Conservation (phyloP, 2,329 filamentous ascomycete species). For the Neonectria neomacrospora region DNA sequence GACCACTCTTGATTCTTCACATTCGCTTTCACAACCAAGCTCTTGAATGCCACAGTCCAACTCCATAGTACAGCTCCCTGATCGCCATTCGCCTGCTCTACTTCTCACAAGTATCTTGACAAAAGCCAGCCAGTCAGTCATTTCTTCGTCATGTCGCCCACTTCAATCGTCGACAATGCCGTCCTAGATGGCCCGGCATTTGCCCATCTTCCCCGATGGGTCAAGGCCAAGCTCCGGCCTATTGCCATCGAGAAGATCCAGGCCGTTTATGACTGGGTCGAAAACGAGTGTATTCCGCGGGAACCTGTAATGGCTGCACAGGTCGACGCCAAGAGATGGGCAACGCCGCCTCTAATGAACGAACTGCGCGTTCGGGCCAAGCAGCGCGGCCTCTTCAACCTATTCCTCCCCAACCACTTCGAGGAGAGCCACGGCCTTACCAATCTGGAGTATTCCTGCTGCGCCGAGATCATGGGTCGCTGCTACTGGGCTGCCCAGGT, state of each 20-base stretch:
- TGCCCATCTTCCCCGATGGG: conserved; percentile 43
- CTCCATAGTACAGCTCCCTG: neutral
- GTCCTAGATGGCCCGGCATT: conserved; percentile 43
- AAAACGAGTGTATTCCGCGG: conserved; percentile 87
- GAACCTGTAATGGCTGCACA: conserved; percentile 81
- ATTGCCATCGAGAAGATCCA: conserved; percentile 81
- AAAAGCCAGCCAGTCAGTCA: neutral
- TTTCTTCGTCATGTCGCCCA: conserved; percentile 14
- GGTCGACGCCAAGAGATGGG: conserved; percentile 79
- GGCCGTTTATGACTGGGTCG: conserved; percentile 87
- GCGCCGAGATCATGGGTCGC: conserved; percentile 91
- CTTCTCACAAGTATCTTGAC: neutral
- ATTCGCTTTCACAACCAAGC: neutral
- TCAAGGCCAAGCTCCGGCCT: conserved; percentile 41
- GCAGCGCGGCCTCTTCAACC: conserved; percentile 88
- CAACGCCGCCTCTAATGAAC: conserved; percentile 73
- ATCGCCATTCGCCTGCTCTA: neutral
- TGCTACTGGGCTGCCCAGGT: conserved; percentile 69
- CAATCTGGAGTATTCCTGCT: conserved; percentile 92
- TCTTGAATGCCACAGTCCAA: neutral
- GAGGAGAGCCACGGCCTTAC: conserved; percentile 90
- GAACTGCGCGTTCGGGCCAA: conserved; percentile 60
- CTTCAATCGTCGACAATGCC: neutral
- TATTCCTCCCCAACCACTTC: conserved; percentile 93
- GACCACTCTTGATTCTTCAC: neutral